Percentiles rank a stretch among this genome's conserved stretches.
These are phyloP conservation scores for Vigna unguiculata DNA, from an alignment of 306 rosid species.

Conservation along the genomic window DNA sequence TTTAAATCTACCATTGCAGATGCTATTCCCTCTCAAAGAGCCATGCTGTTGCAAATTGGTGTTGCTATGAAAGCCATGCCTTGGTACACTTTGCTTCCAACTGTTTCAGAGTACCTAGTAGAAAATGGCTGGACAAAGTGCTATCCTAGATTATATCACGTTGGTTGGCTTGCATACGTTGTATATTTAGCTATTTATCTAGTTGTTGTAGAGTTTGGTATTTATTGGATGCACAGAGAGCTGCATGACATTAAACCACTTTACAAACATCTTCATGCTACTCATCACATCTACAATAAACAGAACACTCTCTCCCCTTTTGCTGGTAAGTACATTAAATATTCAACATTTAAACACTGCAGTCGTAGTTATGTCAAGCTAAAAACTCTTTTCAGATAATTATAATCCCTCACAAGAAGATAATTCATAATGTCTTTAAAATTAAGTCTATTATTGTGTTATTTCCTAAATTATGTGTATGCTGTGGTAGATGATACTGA, in stretches of 20 bases:
- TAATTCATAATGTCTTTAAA: not conserved
- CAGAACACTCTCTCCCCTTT: slow-evolving; percentile 95
- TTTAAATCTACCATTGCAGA: slow-evolving; percentile 61
- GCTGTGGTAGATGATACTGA: slow-evolving; percentile 11
- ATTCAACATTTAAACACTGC: slow-evolving; percentile 26
- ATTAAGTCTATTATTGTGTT: slow-evolving; percentile 23
- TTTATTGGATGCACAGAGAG: slow-evolving; percentile 95
- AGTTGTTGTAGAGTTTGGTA: slow-evolving; percentile 77
- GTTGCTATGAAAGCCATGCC: slow-evolving; percentile 96
- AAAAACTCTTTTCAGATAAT: not conserved
- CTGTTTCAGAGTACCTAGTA: slow-evolving; percentile 74
- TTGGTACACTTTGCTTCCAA: slow-evolving; percentile 79
- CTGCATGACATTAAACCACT: slow-evolving; percentile 95
- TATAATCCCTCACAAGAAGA: slow-evolving; percentile 17
- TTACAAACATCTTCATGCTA: slow-evolving; percentile 87
- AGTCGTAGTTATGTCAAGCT: slow-evolving; percentile 14
- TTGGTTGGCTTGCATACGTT: slow-evolving; percentile 66
- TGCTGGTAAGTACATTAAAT: slow-evolving; percentile 72
- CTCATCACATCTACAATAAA: slow-evolving; percentile 93
- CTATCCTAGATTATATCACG: slow-evolving; percentile 68
- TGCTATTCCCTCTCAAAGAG: slow-evolving; percentile 75
- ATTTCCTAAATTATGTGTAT: slow-evolving; percentile 16
- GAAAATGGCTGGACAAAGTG: slow-evolving; percentile 86
- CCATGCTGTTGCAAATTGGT: slow-evolving; percentile 83
- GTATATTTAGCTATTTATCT: slow-evolving; percentile 64